Evolutionary conservation across 2,329 filamentous ascomycete species (phyloP), one percentile per base, ranked within the genome.

Genomic region (Pyrenophora tritici-repentis): DNA sequence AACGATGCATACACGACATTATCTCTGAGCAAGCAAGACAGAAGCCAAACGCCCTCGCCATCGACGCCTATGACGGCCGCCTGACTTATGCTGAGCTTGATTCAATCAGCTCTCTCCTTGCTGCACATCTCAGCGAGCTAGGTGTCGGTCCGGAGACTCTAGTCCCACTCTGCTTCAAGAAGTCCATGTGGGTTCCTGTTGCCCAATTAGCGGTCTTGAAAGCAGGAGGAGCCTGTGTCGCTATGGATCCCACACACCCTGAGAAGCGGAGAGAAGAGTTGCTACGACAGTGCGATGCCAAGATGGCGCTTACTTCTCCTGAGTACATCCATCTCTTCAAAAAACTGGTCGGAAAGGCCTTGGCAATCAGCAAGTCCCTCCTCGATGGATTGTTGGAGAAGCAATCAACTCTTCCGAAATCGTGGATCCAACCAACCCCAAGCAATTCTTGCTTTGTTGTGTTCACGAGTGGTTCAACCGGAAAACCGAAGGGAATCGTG

Each of bases 391-490:
- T 42, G 12, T 6, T 14, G 12, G 38, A 41, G n/a, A 35, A 13
- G 12, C 17, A 36, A 36, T 36, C 26, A 3, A 35, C 12, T n/a
- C 32, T 38, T 38, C 22, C 39, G 12, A 29, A 37, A 35, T 22
- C 36, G 5, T 39, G 36, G 36, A 39, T 46, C 3, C 14, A 20
- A 6, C 52, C 52, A 39, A 39, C 36, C 6, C 36, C 17, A 10
- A 39, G 13, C 18, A 29, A 79, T 35, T 74, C 77, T 4, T 83
- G 84, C 0, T 86, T 83, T 58, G 75, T 86, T 6, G 78, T 87
- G 5, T 93, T 88, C 68, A 93, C 88, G 0, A 90, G 87, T n/a
- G 90, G 90, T 2, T 91, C 86, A 20, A 93, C 89, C 0, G 90
- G 89, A 0, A 76, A 76, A 0, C 89, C 89, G 0, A 93, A 93